Evolutionary conservation across 2,329 filamentous ascomycete species (phyloP).

Genomic region (Neurospora crassa): DNA sequence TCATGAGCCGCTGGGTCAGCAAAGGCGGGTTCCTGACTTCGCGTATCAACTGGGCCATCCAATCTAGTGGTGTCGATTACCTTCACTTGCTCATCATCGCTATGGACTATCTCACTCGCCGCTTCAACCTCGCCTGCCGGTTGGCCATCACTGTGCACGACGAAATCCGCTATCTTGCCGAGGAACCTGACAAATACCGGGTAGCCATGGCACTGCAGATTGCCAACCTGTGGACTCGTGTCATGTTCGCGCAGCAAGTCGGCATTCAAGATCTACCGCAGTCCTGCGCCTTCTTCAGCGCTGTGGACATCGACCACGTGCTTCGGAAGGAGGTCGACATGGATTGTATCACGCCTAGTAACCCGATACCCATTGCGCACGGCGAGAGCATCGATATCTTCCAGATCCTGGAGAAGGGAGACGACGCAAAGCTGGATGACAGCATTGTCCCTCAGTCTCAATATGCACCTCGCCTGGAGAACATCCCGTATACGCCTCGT

Average conservation of each 20-base stretch:
- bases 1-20: constrained; percentile 79
- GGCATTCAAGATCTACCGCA: constrained; percentile 94
- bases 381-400: constrained; percentile 82
- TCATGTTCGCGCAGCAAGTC: constrained; percentile 95
- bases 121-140: constrained; percentile 76
- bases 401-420: constrained; percentile 65
- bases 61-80: constrained; percentile 95
- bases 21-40: constrained; percentile 91
- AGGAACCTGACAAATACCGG: constrained; percentile 75
- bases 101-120: constrained; percentile 88
- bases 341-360: constrained; percentile 89
- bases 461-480: constrained; percentile 46
- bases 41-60: constrained; percentile 98
- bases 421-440: constrained; percentile 59
- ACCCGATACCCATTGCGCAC: constrained; percentile 65
- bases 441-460: constrained; percentile 43
- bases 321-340: constrained; percentile 98
- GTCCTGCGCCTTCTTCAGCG: constrained; percentile 89
- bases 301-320: constrained; percentile 89
- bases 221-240: constrained; percentile 90
- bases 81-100: constrained; percentile 84
- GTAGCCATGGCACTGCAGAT: constrained; percentile 89
- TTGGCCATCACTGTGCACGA: constrained; percentile 93
- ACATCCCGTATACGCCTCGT: constrained; percentile 60
- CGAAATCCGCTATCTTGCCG: constrained; percentile 90